Percentiles rank a stretch among this genome's conserved stretches.
phyloP scores from a whole-genome alignment of 352 stramenopile genomes.

The Globisporangium radiosum region DNA sequence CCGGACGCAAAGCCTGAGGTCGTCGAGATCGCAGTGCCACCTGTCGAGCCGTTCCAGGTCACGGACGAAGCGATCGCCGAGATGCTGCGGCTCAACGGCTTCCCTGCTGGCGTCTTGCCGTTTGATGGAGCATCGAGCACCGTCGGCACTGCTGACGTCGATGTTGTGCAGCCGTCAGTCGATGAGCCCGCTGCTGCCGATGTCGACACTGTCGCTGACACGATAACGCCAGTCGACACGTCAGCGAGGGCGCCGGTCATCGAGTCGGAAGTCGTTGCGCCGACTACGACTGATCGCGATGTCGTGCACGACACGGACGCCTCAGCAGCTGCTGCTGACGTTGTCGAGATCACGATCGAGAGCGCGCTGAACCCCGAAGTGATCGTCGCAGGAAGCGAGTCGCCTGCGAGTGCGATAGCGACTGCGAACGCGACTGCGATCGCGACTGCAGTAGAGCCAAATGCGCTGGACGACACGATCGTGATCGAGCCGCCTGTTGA shows the following conservation, averaged over 20 bases:
- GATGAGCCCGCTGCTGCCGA: background rate
- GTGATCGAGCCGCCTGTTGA: background rate
- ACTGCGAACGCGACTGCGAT: background rate
- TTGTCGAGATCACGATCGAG: conserved; percentile 11
- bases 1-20: background rate
- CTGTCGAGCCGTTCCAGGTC: conserved; percentile 3
- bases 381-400: conserved; percentile 1
- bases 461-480: background rate
- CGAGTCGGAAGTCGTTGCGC: background rate
- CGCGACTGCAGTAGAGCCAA: background rate
- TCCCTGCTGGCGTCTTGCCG: background rate
- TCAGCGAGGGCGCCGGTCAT: background rate
- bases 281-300: background rate
- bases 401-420: background rate
- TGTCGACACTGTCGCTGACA: background rate
- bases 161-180: background rate
- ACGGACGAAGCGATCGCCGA: conserved; percentile 6
- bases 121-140: background rate
- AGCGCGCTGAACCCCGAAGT: conserved; percentile 8
- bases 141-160: background rate
- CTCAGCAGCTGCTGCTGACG: background rate
- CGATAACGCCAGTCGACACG: background rate
- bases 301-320: background rate
- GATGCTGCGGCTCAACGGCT: conserved; percentile 7
- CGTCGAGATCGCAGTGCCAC: conserved; percentile 7